Conservation (phyloP, 2,329 filamentous ascomycete species). For the Monosporascus sp. region DNA sequence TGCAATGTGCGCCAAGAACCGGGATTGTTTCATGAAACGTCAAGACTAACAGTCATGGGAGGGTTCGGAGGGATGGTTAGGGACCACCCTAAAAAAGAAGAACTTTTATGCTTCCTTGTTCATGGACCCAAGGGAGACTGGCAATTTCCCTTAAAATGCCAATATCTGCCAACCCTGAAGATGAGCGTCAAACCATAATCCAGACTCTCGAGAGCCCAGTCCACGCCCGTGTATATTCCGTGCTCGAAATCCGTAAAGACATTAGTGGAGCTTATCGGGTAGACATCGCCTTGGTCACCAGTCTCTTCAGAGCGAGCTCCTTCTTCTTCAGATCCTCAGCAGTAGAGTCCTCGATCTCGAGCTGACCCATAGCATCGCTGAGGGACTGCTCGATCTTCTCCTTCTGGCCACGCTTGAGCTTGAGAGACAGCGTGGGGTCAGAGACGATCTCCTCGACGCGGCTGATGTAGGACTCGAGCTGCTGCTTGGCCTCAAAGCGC, state of each 20-base stretch:
- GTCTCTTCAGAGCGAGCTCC: constrained; percentile 94
- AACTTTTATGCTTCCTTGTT: constrained; percentile 23
- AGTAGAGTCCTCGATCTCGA: constrained; percentile 87
- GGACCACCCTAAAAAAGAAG: constrained; percentile 25
- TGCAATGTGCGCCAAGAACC: constrained; percentile 24
- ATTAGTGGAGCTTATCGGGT: constrained; percentile 59
- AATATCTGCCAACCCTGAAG: constrained; percentile 19
- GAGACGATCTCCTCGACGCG: constrained; percentile 98
- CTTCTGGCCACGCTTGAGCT: constrained; percentile 98
- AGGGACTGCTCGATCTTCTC: constrained; percentile 98
- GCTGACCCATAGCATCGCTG: constrained; percentile 93
- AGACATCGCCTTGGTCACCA: constrained; percentile 97
- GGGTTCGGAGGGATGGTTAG: constrained; percentile 16
- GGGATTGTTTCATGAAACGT: constrained; percentile 16
- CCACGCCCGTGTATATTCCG: constrained; percentile 22
- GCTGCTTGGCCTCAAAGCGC: constrained; percentile 98
- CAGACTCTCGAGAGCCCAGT: constrained; percentile 20
- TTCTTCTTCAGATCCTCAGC: constrained; percentile 99
- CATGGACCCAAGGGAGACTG: constrained; percentile 17
- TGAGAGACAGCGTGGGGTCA: constrained; percentile 90
- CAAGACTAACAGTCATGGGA: constrained; percentile 15
- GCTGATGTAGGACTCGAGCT: constrained; percentile 98
- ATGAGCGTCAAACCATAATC: constrained; percentile 18
- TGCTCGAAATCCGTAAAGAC: constrained; percentile 19
- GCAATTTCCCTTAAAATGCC: constrained; percentile 18